phyloP scores from a whole-genome alignment of 768 basidiomycete species.

The Epithele typhae region DNA sequence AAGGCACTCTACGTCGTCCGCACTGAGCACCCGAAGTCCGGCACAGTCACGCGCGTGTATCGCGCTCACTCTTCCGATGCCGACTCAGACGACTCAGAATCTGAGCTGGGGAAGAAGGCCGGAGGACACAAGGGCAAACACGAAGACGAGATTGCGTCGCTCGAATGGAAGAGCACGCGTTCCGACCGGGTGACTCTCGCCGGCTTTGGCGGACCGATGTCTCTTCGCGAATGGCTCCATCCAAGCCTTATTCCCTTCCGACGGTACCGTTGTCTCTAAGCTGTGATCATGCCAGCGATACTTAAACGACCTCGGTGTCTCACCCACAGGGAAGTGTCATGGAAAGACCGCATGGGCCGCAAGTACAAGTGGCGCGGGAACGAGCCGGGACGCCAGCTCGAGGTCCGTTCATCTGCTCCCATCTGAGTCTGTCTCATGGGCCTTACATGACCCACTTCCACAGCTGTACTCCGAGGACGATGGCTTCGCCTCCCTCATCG shows the following conservation, averaged over 20 bases:
- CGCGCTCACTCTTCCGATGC: no score
- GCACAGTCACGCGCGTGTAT: slow-evolving; percentile 30
- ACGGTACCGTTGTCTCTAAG: no score
- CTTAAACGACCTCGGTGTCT: no score
- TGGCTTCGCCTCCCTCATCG: slow-evolving; percentile 11
- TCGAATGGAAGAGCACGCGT: slow-evolving; percentile 35
- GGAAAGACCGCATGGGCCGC: slow-evolving; percentile 30
- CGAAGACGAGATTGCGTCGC: slow-evolving; percentile 32
- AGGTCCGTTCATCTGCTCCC: slow-evolving; percentile 27
- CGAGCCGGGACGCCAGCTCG: slow-evolving; percentile 30
- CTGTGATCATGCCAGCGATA: no score
- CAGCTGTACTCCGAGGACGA: slow-evolving; percentile 35
- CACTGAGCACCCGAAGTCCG: slow-evolving; percentile 28
- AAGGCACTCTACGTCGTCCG: slow-evolving; percentile 33
- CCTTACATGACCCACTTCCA: no score
- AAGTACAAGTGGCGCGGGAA: slow-evolving; percentile 41
- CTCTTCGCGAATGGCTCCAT: slow-evolving; percentile 36
- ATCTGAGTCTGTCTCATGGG: no score
- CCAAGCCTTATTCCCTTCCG: slow-evolving; percentile 37
- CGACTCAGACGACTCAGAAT: no score
- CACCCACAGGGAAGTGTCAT: slow-evolving; percentile 31
- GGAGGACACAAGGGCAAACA: no score
- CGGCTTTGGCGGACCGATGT: slow-evolving; percentile 26
- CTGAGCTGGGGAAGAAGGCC: no score
- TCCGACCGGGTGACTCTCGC: slow-evolving; percentile 34